Conservation (phyloP, 2,329 filamentous ascomycete genomes). For the Chaetomiaceae sp. region DNA sequence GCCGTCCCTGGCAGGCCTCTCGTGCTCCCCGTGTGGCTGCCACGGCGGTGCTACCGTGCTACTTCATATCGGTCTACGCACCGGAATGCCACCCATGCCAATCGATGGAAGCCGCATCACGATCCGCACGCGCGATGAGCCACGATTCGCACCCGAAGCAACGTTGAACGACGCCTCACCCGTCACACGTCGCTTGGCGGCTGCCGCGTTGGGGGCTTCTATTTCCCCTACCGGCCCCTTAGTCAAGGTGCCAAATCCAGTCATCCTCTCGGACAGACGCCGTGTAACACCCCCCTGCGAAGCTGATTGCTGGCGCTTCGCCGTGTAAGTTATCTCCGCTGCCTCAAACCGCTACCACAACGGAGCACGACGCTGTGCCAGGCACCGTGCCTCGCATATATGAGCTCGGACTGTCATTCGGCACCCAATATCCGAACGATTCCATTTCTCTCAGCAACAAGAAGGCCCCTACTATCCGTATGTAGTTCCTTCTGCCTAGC, state of each 20-base stretch:
- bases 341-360: neutral
- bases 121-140: constrained; percentile 2
- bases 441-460: neutral
- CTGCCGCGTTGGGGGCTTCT: neutral
- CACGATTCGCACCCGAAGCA: neutral
- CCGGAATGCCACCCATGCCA: neutral
- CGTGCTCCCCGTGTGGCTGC: constrained; percentile 13
- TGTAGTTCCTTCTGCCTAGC: too few relatives aligned
- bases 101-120: constrained; percentile 1
- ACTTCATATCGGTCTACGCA: too few relatives aligned
- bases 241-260: neutral
- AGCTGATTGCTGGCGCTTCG: neutral
- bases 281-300: neutral
- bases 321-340: neutral
- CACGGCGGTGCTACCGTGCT: too few relatives aligned
- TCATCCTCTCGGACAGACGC: neutral
- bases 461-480: too few relatives aligned
- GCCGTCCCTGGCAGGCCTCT: constrained; percentile 17
- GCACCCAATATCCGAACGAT: neutral
- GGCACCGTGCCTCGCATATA: constrained; percentile 5
- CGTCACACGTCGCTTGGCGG: constrained; percentile 2
- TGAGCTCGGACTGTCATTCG: neutral
- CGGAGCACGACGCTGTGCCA: neutral
- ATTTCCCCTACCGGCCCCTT: neutral
- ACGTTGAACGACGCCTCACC: neutral